These are phyloP conservation scores for Fonsecaea monophora DNA, from an alignment of 2,329 filamentous ascomycete genomes.

Conservation along the genomic window DNA sequence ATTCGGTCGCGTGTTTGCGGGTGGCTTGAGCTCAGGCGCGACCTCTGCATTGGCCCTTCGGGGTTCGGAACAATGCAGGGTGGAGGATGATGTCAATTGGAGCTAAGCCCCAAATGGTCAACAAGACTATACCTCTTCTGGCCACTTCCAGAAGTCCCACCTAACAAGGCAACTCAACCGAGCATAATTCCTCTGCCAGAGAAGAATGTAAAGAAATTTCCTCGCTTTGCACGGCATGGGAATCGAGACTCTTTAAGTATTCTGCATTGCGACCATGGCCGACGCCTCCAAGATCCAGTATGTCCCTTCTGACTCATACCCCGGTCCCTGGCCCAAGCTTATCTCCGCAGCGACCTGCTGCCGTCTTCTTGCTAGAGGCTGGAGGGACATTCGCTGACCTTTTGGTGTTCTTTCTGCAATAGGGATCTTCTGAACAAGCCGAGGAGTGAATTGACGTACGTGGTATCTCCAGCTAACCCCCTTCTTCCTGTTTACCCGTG, in stretches of 20 bases:
- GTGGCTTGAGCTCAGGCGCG: conserved; percentile 1
- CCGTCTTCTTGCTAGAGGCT: conserved; percentile 15
- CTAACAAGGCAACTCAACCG: conserved; percentile 23
- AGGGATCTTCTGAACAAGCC: conserved; percentile 90
- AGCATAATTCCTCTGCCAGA: conserved; percentile 20
- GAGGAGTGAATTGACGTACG: conserved; percentile 88
- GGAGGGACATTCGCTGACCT: conserved; percentile 25
- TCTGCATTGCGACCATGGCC: conserved; percentile 58
- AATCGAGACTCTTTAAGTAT: conserved; percentile 38
- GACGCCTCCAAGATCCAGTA: conserved; percentile 74
- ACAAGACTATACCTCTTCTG: conserved; percentile 6
- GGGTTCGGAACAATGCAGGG: background rate
- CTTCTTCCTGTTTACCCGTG: conserved; percentile 28
- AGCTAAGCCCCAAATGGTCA: background rate
- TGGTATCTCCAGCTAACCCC: conserved; percentile 41
- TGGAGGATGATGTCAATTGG: conserved; percentile 2
- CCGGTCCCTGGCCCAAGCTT: conserved; percentile 26
- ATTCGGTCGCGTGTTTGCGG: conserved; percentile 1
- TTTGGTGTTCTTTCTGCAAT: conserved; percentile 35
- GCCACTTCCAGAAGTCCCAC: background rate
- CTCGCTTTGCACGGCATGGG: conserved; percentile 25
- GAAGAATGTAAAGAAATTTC: conserved; percentile 19
- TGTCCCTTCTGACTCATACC: conserved; percentile 44
- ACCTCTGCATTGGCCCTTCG: conserved; percentile 3
- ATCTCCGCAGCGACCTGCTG: conserved; percentile 23